phyloP scores from a whole-genome alignment of 2,329 filamentous ascomycete species.

The Diaporthe capsici region DNA sequence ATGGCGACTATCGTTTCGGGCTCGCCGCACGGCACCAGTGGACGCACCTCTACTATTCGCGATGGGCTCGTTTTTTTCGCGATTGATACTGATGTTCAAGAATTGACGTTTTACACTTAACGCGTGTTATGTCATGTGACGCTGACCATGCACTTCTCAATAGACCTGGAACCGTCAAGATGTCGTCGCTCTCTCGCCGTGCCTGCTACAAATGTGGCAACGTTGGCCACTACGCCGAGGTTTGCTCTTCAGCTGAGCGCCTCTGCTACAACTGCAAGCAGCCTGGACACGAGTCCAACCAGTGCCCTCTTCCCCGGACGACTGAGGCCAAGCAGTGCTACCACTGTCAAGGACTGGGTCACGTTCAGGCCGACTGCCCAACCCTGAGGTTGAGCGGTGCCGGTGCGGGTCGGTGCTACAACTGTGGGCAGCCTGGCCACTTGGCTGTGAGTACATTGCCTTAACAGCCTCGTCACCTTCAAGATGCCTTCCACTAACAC shows the following conservation, averaged over 20 bases:
- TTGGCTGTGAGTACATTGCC: constrained; percentile 76
- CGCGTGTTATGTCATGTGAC: constrained; percentile 51
- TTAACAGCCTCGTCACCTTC: neutral
- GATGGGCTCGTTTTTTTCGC: neutral
- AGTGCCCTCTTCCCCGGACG: constrained; percentile 94
- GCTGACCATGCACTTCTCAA: constrained; percentile 53
- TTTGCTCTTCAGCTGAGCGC: constrained; percentile 97
- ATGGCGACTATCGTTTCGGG: neutral
- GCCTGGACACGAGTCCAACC: constrained; percentile 97
- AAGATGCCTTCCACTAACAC: neutral
- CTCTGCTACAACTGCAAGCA: constrained; percentile 99
- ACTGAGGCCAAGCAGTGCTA: constrained; percentile 99
- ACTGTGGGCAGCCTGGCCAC: constrained; percentile 93
- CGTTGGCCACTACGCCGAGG: constrained; percentile 86
- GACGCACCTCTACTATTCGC: neutral
- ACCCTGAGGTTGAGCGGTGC: constrained; percentile 92
- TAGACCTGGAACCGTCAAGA: constrained; percentile 57
- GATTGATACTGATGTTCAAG: constrained; percentile 40
- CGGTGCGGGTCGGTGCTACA: constrained; percentile 91
- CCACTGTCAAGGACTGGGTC: constrained; percentile 97
- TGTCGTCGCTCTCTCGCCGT: constrained; percentile 86
- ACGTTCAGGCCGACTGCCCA: constrained; percentile 99
- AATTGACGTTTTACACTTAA: constrained; percentile 30
- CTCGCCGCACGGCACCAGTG: neutral
- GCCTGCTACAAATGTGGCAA: constrained; percentile 89